Conservation (phyloP, 192 early-diverging fungal species). For the Podochytrium sp. region DNA sequence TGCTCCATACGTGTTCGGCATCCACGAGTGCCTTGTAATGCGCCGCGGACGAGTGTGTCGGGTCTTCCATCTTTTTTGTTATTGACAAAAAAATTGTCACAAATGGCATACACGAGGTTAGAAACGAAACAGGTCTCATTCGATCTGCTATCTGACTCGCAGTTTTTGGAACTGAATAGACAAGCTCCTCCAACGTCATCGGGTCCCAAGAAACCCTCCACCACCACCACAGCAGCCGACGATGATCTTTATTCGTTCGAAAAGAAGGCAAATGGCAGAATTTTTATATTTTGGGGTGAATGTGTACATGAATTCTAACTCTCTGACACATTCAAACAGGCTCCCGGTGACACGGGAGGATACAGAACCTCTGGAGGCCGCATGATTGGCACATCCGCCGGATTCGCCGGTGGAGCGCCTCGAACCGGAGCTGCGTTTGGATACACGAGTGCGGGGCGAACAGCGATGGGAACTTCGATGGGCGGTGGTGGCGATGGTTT, state of each 20-base stretch:
- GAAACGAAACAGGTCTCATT: background rate
- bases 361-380: constrained; percentile 25
- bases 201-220: background rate
- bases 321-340: too few species aligned
- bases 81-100: background rate
- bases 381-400: constrained; percentile 30
- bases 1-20: constrained; percentile 62
- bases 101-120: background rate
- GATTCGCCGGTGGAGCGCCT: constrained; percentile 23
- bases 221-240: constrained; percentile 28
- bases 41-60: background rate
- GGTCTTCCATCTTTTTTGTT: background rate
- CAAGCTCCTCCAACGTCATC: background rate
- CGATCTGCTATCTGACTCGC: background rate
- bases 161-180: background rate
- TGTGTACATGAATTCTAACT: background rate
- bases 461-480: constrained; percentile 23
- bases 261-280: constrained; percentile 45
- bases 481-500: constrained; percentile 27
- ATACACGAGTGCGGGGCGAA: constrained; percentile 17
- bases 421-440: constrained; percentile 9
- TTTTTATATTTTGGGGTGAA: background rate
- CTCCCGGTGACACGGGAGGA: constrained; percentile 22
- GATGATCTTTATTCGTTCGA: constrained; percentile 62
- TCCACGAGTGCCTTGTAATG: constrained; percentile 42